These are phyloP conservation scores for Suhomyces anneliseae DNA, from an alignment of 1,139 yeast species.

Conservation along the genomic window DNA sequence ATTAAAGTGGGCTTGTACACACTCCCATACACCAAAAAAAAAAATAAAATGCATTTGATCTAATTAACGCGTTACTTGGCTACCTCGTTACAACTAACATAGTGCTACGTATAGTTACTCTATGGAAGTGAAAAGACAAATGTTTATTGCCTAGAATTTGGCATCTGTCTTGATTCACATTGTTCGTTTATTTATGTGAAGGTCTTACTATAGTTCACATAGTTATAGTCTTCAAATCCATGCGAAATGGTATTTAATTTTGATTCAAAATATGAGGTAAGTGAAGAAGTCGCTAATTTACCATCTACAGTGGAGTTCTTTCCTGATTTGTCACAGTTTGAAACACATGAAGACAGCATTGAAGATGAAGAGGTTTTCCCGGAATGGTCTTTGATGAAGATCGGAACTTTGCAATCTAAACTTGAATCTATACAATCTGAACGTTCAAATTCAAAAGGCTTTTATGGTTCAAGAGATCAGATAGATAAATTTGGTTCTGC, in stretches of 20 bases:
- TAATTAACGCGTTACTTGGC: too few species aligned
- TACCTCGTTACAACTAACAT: background rate
- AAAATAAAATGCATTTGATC: background rate
- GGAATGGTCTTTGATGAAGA: slow-evolving; percentile 33
- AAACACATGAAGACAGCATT: slow-evolving; percentile 5
- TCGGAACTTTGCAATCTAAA: slow-evolving; percentile 38
- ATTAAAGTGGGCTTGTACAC: background rate
- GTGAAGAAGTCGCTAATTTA: slow-evolving; percentile 6
- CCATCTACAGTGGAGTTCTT: slow-evolving; percentile 24
- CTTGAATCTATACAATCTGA: slow-evolving; percentile 28
- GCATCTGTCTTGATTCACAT: too few species aligned
- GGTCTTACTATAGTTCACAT: too few species aligned
- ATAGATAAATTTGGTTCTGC: slow-evolving; percentile 17
- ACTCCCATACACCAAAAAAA: background rate
- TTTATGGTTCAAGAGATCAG: slow-evolving; percentile 7
- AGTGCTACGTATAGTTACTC: too few species aligned
- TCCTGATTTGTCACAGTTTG: slow-evolving; percentile 24
- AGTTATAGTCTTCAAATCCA: too few species aligned
- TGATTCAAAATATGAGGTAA: slow-evolving; percentile 12
- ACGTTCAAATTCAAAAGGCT: slow-evolving; percentile 14
- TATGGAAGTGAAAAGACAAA: too few species aligned
- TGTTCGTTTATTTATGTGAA: too few species aligned
- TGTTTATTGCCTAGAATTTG: too few species aligned
- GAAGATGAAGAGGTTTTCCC: slow-evolving; percentile 2
- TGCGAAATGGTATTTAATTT: slow-evolving; percentile 5